Conservation (phyloP, 164 flowering plant species). For the Macadamia integrifolia region DNA sequence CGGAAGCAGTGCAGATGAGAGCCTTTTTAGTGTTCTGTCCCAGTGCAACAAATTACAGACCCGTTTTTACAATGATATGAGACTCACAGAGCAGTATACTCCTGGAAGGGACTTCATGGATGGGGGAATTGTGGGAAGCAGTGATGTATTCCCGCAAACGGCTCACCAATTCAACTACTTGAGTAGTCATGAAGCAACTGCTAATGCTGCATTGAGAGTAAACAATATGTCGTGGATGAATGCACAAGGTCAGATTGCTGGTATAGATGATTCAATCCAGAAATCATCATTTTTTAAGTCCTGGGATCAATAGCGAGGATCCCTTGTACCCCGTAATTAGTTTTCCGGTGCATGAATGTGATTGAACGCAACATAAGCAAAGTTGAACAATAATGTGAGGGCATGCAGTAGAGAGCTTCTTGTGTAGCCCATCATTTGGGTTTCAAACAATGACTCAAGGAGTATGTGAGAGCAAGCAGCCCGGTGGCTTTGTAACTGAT, state of each 20-base stretch:
- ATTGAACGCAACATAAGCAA: neutral
- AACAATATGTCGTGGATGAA: slow-evolving; percentile 54
- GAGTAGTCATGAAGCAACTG: slow-evolving; percentile 27
- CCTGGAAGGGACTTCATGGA: slow-evolving; percentile 35
- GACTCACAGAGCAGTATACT: slow-evolving; percentile 34
- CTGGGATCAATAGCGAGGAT: slow-evolving; percentile 52
- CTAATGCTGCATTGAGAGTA: slow-evolving; percentile 27
- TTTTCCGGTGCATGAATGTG: neutral
- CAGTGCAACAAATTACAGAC: slow-evolving; percentile 45
- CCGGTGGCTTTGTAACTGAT: neutral
- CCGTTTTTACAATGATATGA: slow-evolving; percentile 22
- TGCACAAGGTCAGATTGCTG: slow-evolving; percentile 45
- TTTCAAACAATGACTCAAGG: too few species aligned
- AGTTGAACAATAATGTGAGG: neutral
- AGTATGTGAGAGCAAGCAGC: too few species aligned
- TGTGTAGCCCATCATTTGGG: too few species aligned
- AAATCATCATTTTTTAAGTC: slow-evolving; percentile 62
- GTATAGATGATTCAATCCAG: slow-evolving; percentile 47
- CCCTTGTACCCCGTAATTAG: neutral
- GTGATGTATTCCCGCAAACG: slow-evolving; percentile 29
- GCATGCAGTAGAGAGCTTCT: neutral
- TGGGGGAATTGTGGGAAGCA: slow-evolving; percentile 26
- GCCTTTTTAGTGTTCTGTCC: slow-evolving; percentile 55
- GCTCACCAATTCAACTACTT: slow-evolving; percentile 43
- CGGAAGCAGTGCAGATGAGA: slow-evolving; percentile 46